Evolutionary conservation across 1,284 basidiomycete species (phyloP).

Genomic region (Cutaneotrichosporon spelunceum): DNA sequence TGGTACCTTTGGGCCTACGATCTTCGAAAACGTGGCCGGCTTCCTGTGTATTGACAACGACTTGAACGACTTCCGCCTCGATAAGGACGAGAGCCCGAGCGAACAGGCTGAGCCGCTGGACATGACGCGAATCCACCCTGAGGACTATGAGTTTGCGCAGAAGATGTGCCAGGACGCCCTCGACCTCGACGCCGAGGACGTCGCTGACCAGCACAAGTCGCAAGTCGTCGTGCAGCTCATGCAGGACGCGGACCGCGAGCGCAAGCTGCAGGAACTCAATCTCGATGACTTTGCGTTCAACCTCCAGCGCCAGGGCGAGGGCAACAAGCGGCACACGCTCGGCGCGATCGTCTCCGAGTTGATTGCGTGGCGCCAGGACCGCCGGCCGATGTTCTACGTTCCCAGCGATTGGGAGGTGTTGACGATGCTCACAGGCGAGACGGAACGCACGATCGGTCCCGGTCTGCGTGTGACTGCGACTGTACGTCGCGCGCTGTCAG

Average conservation of each 20-base stretch:
- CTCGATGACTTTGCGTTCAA: conserved; percentile 95
- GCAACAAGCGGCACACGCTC: conserved; percentile 81
- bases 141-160: conserved; percentile 95
- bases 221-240: conserved; percentile 78
- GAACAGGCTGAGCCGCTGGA: conserved; percentile 82
- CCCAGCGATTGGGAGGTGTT: conserved; percentile 78
- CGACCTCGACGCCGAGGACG: conserved; percentile 91
- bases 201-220: conserved; percentile 84
- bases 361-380: conserved; percentile 78
- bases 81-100: conserved; percentile 58
- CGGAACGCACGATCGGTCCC: conserved; percentile 67
- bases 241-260: conserved; percentile 72
- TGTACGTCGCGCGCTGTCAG: conserved; percentile 35
- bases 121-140: conserved; percentile 92
- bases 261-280: conserved; percentile 85
- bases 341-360: conserved; percentile 87
- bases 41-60: conserved; percentile 81
- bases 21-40: conserved; percentile 84
- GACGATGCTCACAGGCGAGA: conserved; percentile 95
- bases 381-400: conserved; percentile 64
- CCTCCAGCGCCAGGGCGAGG: conserved; percentile 67
- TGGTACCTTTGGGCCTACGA: conserved; percentile 72
- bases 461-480: conserved; percentile 86
- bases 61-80: conserved; percentile 57
- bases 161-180: conserved; percentile 99